These are phyloP conservation scores for Trametes cinnabarina DNA, from an alignment of 768 basidiomycete species.

Conservation along the genomic window DNA sequence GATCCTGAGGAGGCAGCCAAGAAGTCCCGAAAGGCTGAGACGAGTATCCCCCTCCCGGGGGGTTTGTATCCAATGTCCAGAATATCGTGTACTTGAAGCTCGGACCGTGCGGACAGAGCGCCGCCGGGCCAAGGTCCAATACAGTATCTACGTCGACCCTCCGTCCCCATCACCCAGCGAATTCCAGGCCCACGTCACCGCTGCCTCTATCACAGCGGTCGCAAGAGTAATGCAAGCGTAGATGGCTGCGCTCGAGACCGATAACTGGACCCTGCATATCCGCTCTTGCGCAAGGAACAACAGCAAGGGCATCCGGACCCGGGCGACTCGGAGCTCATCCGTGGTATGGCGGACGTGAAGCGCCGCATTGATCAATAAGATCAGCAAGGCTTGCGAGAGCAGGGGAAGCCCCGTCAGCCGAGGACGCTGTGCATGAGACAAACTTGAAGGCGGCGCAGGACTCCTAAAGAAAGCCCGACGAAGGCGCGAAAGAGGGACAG, in stretches of 20 bases:
- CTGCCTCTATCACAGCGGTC: conserved; percentile 40
- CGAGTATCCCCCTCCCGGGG: conserved; percentile 30
- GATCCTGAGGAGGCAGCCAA: conserved; percentile 65
- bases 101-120: conserved; percentile 37
- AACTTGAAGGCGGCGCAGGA: neutral
- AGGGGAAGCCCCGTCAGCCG: conserved; percentile 58
- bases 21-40: conserved; percentile 71
- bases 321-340: conserved; percentile 72
- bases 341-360: conserved; percentile 74
- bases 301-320: conserved; percentile 65
- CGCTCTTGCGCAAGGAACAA: conserved; percentile 55
- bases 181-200: conserved; percentile 41
- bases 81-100: neutral
- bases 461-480: conserved; percentile 22
- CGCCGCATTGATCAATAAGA: conserved; percentile 65
- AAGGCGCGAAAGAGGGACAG: conserved; percentile 10
- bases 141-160: conserved; percentile 72
- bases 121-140: conserved; percentile 50
- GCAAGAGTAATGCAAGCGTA: conserved; percentile 72
- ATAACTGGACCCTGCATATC: conserved; percentile 77
- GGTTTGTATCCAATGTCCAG: neutral
- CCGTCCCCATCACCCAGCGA: conserved; percentile 57
- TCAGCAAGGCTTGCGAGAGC: conserved; percentile 63
- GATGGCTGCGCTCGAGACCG: conserved; percentile 72
- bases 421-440: conserved; percentile 2